Evolutionary conservation across 129 eudicot genomes (phyloP).

Genomic region (Pseudognaphalium luteoalbum): DNA sequence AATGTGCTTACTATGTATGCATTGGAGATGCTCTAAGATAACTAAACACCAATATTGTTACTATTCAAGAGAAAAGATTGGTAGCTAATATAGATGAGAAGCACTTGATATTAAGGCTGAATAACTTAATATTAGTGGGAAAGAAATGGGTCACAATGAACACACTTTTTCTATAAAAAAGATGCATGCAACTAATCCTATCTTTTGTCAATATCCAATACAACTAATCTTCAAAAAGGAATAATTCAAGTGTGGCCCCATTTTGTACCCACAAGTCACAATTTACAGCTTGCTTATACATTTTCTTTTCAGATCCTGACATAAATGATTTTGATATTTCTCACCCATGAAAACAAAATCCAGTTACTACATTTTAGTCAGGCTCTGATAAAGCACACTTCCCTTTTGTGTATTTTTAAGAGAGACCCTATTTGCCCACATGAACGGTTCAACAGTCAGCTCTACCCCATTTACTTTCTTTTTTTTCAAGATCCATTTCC

Average conservation of each 20-base stretch:
- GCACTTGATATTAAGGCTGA: neutral
- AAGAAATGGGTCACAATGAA: constrained; percentile 22
- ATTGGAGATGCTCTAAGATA: neutral
- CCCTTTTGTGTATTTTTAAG: constrained; percentile 13
- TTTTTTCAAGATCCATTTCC: constrained; percentile 11
- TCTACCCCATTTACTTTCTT: neutral
- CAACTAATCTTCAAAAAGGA: constrained; percentile 27
- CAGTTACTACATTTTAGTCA: neutral
- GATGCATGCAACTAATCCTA: constrained; percentile 27
- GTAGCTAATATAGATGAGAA: neutral
- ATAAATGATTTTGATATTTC: constrained; percentile 28
- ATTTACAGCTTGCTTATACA: constrained; percentile 35
- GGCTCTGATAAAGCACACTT: constrained; percentile 13
- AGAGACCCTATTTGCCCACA: constrained; percentile 13
- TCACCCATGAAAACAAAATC: constrained; percentile 25
- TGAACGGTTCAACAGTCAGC: constrained; percentile 7
- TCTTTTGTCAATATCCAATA: constrained; percentile 19
- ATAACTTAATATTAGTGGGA: neutral
- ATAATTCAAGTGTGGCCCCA: constrained; percentile 28
- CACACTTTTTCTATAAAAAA: neutral
- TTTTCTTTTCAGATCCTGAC: constrained; percentile 25
- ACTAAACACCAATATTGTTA: neutral
- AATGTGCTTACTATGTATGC: no score
- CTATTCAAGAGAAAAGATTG: neutral
- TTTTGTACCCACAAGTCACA: constrained; percentile 23